Evolutionary conservation across 805 yeast genomes (phyloP).

Genomic region (Starmerella bombicola): DNA sequence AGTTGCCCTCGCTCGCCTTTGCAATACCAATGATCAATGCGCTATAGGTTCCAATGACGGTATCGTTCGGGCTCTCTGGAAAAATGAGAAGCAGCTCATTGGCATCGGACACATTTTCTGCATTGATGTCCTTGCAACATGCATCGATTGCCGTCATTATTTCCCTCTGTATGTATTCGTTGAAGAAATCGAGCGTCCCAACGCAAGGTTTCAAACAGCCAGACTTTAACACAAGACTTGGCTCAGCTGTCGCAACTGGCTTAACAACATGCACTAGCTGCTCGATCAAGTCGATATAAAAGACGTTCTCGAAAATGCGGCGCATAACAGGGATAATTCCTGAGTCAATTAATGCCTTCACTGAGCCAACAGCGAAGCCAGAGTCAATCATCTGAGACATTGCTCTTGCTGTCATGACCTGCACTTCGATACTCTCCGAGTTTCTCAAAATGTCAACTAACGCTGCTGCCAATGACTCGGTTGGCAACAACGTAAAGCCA

Average conservation of each 20-base stretch:
- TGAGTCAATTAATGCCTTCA: slow-evolving; percentile 47
- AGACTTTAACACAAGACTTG: slow-evolving; percentile 33
- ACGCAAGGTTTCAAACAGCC: slow-evolving; percentile 57
- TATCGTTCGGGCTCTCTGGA: slow-evolving; percentile 13
- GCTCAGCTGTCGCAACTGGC: slow-evolving; percentile 28
- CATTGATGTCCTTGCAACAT: slow-evolving; percentile 41
- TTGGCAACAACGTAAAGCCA: slow-evolving; percentile 36
- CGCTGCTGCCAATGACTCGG: slow-evolving; percentile 40
- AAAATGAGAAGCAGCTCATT: slow-evolving; percentile 15
- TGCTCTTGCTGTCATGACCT: slow-evolving; percentile 71
- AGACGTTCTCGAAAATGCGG: slow-evolving; percentile 55
- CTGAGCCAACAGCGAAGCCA: slow-evolving; percentile 41
- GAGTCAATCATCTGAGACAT: slow-evolving; percentile 70
- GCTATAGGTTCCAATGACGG: slow-evolving; percentile 15
- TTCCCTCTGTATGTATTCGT: slow-evolving; percentile 77
- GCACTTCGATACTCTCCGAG: slow-evolving; percentile 56
- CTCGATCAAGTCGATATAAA: slow-evolving; percentile 82
- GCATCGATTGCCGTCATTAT: slow-evolving; percentile 63
- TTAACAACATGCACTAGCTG: slow-evolving; percentile 48
- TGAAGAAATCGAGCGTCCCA: slow-evolving; percentile 72
- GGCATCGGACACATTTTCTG: slow-evolving; percentile 32
- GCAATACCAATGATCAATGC: slow-evolving; percentile 16
- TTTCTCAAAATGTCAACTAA: slow-evolving; percentile 48
- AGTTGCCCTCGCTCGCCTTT: slow-evolving; percentile 8
- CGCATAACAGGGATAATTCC: slow-evolving; percentile 58